Conservation (phyloP, 164 flowering plant species). For the Magnolia officinalis region DNA sequence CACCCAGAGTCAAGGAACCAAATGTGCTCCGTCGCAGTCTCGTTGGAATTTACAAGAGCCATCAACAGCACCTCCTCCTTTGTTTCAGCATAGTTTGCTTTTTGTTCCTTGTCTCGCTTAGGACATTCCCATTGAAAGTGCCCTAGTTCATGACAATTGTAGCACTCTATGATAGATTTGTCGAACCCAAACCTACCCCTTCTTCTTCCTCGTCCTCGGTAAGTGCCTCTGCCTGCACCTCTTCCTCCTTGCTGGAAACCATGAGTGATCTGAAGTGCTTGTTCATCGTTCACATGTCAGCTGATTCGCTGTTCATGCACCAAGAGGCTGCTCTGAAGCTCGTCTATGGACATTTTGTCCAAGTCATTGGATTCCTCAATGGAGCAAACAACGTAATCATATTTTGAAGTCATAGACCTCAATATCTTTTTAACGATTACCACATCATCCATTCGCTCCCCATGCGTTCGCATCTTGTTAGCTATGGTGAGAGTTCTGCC, state of each 20-base stretch:
- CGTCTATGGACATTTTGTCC: constrained; percentile 1
- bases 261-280: background rate
- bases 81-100: constrained; percentile 5
- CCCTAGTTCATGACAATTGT: constrained; percentile 7
- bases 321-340: constrained; percentile 3
- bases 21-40: background rate
- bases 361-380: constrained; percentile 6
- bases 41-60: no score
- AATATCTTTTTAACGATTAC: no score
- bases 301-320: constrained; percentile 6
- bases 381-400: constrained; percentile 3
- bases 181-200: background rate
- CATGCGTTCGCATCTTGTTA: background rate
- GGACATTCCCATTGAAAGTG: constrained; percentile 5
- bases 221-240: constrained; percentile 1
- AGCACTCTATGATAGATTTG: constrained; percentile 9
- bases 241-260: background rate
- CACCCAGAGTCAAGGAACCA: constrained; percentile 1
- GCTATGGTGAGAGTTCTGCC: background rate
- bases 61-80: constrained; percentile 4
- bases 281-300: background rate
- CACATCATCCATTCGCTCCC: background rate
- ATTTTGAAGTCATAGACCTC: background rate
- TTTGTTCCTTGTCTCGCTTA: background rate
- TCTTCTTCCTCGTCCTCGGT: background rate